Percentiles rank a stretch among this genome's conserved stretches.
These are phyloP conservation scores for Bipolaris oryzae DNA, from an alignment of 2,329 filamentous ascomycete genomes.

Conservation along the genomic window DNA sequence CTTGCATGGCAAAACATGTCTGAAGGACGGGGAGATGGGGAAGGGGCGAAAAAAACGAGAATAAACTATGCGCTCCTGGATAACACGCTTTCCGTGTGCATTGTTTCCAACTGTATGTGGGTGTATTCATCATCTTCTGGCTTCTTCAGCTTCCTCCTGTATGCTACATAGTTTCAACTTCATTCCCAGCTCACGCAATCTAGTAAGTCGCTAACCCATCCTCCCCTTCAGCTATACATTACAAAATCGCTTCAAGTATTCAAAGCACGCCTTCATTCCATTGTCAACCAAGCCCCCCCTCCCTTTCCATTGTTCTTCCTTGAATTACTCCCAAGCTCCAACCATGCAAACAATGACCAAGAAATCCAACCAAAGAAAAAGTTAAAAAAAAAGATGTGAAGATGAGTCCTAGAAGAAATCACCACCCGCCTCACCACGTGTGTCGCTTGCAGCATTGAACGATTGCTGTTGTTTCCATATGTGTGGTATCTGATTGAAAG, in stretches of 20 bases:
- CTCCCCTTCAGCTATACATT: conserved; percentile 4
- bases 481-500: background rate
- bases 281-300: background rate
- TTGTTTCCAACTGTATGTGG: no score
- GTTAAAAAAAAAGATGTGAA: background rate
- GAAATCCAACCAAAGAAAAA: background rate
- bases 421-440: no score
- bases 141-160: background rate
- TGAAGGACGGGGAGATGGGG: background rate
- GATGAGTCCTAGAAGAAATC: background rate
- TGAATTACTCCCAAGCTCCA: conserved; percentile 3
- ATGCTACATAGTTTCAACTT: background rate
- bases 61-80: background rate
- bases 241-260: background rate
- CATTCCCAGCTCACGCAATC: background rate
- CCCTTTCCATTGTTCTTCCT: background rate
- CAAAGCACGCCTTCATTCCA: conserved; percentile 1
- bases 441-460: background rate
- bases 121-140: background rate
- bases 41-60: background rate
- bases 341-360: background rate
- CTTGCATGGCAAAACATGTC: background rate
- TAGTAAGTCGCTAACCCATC: background rate
- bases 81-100: background rate
- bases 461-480: background rate